phyloP scores from a whole-genome alignment of 148 eudicot species.

The Silene conica region DNA sequence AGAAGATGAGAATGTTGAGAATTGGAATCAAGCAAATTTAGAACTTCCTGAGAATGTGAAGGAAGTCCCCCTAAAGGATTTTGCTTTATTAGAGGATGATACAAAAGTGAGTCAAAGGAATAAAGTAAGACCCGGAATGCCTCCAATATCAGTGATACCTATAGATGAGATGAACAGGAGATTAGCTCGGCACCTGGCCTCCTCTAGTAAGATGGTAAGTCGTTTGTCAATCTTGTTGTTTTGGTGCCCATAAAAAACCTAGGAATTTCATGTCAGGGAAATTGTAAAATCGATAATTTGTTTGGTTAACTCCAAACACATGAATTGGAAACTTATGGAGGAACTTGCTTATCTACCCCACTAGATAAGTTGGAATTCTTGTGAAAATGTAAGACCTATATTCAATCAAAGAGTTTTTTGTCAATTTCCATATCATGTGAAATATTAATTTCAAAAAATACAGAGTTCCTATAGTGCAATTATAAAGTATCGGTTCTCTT shows the following conservation, averaged over 20 bases:
- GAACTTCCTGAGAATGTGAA: slow-evolving; percentile 18
- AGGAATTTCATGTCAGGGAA: no score
- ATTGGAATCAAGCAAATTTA: background rate
- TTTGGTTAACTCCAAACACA: background rate
- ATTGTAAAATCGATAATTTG: background rate
- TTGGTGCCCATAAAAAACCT: background rate
- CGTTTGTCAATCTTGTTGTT: slow-evolving; percentile 3
- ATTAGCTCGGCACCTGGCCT: slow-evolving; percentile 55
- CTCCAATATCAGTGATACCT: slow-evolving; percentile 57
- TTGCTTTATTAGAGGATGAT: slow-evolving; percentile 18
- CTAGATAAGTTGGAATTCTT: no score
- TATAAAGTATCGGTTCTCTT: background rate
- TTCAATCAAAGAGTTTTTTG: background rate
- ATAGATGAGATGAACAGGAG: slow-evolving; percentile 56
- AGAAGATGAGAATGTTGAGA: slow-evolving; percentile 17
- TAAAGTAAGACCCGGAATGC: slow-evolving; percentile 57
- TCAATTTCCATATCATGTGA: background rate
- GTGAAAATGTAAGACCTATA: background rate
- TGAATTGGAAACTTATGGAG: background rate
- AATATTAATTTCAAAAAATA: no score
- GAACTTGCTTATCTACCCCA: background rate
- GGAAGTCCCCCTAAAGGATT: slow-evolving; percentile 23
- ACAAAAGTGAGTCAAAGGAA: slow-evolving; percentile 31
- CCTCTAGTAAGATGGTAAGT: slow-evolving; percentile 72
- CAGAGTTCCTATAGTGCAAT: background rate